Conservation (phyloP, 495 filamentous ascomycete species). For the Neurospora intermedia region DNA sequence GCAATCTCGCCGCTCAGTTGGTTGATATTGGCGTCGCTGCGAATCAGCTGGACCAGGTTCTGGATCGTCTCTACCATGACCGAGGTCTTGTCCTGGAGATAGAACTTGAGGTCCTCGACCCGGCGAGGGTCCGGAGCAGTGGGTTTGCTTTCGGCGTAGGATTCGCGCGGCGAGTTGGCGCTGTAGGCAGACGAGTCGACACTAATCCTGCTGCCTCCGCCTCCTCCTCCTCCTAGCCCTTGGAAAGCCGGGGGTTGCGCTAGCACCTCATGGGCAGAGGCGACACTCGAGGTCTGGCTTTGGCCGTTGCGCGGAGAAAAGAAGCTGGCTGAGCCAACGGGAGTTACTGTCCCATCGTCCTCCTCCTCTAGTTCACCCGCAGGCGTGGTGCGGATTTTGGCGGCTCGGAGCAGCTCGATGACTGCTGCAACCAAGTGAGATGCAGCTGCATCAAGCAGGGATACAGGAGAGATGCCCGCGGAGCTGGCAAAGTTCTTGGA, state of each 20-base stretch:
- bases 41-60: conserved; percentile 67
- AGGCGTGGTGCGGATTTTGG: conserved; percentile 72
- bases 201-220: conserved; percentile 26
- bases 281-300: conserved; percentile 19
- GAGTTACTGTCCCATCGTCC: conserved; percentile 48
- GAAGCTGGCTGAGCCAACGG: conserved; percentile 42
- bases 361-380: conserved; percentile 67
- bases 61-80: conserved; percentile 73
- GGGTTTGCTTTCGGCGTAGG: conserved; percentile 30
- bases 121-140: conserved; percentile 31
- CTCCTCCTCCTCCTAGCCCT: conserved; percentile 19
- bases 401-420: conserved; percentile 70
- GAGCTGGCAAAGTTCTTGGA: conserved; percentile 79
- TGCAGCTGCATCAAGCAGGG: conserved; percentile 87
- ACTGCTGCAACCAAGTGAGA: conserved; percentile 78
- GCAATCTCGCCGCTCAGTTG: conserved; percentile 60
- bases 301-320: conserved; percentile 36
- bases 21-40: conserved; percentile 53
- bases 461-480: conserved; percentile 85
- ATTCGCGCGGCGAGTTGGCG: conserved; percentile 42
- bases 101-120: conserved; percentile 65
- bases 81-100: conserved; percentile 78
- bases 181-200: conserved; percentile 46
- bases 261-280: conserved; percentile 26
- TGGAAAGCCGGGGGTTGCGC: conserved; percentile 35